Base-by-base conservation (phyloP, 1,284 basidiomycete species). In the Tremellales sp. region DNA sequence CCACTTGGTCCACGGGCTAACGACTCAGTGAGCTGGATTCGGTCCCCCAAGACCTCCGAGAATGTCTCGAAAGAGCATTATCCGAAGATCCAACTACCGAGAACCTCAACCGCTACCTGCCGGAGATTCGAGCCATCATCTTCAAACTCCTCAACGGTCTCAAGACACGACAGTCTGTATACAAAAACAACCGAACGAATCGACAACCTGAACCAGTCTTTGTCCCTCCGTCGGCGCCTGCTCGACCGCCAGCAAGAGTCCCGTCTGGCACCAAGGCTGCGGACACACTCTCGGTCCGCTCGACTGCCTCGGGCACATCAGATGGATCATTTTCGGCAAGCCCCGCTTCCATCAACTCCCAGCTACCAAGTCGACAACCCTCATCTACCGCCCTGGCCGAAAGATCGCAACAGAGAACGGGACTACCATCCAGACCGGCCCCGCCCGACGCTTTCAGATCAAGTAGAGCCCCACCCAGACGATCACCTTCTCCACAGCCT, bases 101-200 rank as follows among this genome's bases (percentile, higher is more conserved):
- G 43, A 91, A 87, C 51, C 83, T 98, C 51, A 88, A 94, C 43
- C 75, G 85, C 2, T 95, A 91, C 74, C 81, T 97, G 4, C 94
- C 95, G 18, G 82, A 82, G 53, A 93, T 97, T 39, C 84, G 94
- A 39, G 80, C 82, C 58, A 95, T 97, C 68, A 97, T 98, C 69
- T 94, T 92, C 43, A 85, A 82, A 61, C 79, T 98, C 4, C 74
- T 98, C 25, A 88, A 92, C 61, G 95, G 93, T 5, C 78, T 98
- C 22, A 87, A 94, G 53, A 80, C 78, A 48, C 97, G 97, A 71
- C 95, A 98, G 71, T 82, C 86, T 25, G 77, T 84, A 50, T 97
- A 82, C 59, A 69, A 69, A 35, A 54, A 64, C 1, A 37, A 65
- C 8, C 31, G 61, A 7, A 50, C 57, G 25, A 60, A 68, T 13